Evolutionary conservation across 1,284 basidiomycete species (phyloP), one percentile per base, ranked within the genome.

Genomic region (Irpex sp.): DNA sequence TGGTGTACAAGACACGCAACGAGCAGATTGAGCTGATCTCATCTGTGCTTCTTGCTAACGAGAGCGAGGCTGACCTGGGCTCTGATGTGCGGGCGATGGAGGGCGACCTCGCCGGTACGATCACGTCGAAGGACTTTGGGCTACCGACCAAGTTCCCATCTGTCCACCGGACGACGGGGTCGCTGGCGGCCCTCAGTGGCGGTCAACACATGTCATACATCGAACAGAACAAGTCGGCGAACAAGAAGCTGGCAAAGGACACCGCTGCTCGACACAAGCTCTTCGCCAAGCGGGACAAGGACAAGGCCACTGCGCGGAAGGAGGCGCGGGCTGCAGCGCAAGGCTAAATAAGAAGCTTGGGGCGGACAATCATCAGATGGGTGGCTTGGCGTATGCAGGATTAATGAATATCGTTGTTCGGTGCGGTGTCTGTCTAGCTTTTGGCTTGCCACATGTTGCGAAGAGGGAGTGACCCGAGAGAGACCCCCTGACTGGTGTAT

Each of bases 11-110:
- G 69, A 94, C 92, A 50, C 87, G 88, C 71, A 88, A 93, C 67
- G 93, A 97, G 73, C 97, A 99, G 79, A 97, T 99, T 66, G 95
- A 97, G 74, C 84, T 99, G 17, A 82, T 99, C 43, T 90, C 94
- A 65, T 92, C 93, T 11, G 96, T 99, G 19, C 83, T 99, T 11
- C 85, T 96, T 66, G 93, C 95, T 51, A 95, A 93, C 74, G 95
- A 97, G 74, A 91, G 89, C 67, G 94, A 93, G 70, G 94, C 93
- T 9, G 94, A 97, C 71, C 83, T 95, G 55, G 95, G 94, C 49
- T 84, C 87, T 26, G 95, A 97, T 73, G 85, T 95, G 64, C 83
- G 85, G 64, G 90, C 81, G 21, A 84, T 80, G 26, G 88, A 92
- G 71, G 92, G 92, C 37, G 92, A 94, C 72, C 82, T 94, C 50